phyloP scores from a whole-genome alignment of 148 eudicot species.

The Tetragonia tetragonoides region DNA sequence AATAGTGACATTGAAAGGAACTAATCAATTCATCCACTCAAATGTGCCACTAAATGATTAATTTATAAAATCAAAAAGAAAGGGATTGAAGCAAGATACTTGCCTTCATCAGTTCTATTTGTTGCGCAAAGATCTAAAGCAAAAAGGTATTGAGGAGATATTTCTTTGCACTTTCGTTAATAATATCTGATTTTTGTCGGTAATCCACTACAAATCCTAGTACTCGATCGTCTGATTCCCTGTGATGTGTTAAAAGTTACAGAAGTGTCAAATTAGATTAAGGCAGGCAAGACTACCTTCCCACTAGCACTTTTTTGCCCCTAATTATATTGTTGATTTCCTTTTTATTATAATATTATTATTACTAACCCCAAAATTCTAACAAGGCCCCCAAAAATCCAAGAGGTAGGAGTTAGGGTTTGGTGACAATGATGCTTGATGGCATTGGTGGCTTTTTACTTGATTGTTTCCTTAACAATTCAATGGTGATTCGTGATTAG shows the following conservation, averaged over 20 bases:
- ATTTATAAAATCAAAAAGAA: neutral
- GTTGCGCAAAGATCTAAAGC: neutral
- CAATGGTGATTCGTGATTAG: slow-evolving; percentile 8
- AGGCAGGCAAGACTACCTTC: neutral
- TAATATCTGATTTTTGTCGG: neutral
- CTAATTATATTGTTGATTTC: too few species aligned
- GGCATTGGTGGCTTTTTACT: neutral
- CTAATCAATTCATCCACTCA: neutral
- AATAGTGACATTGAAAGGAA: neutral
- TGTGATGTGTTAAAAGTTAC: neutral
- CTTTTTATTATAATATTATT: too few species aligned
- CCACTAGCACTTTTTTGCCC: neutral
- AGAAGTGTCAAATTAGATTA: slow-evolving; percentile 1
- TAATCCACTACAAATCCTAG: neutral
- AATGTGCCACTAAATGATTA: neutral
- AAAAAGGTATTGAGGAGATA: neutral
- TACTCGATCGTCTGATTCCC: neutral
- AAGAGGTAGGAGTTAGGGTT: slow-evolving; percentile 17
- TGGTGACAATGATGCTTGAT: neutral
- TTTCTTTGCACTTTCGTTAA: neutral
- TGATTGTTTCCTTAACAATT: neutral
- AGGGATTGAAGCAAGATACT: neutral
- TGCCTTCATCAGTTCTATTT: neutral
- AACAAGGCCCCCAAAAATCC: neutral
- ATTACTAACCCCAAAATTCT: too few species aligned